Evolutionary conservation across 306 rosid species (phyloP).

Genomic region (Lathyrus sativus): DNA sequence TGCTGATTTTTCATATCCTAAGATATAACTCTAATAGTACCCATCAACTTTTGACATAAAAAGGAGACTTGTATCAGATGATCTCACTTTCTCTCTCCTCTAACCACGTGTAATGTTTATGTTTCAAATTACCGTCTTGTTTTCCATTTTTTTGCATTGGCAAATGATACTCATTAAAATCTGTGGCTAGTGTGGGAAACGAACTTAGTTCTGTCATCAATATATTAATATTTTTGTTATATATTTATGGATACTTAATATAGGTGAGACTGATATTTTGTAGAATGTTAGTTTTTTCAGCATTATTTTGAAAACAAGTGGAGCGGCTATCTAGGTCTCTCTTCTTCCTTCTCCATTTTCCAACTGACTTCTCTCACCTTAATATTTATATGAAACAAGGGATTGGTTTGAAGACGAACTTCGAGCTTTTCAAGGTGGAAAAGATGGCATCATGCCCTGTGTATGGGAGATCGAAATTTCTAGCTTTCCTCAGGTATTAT

Average conservation of each 20-base stretch:
- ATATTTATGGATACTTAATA: background rate
- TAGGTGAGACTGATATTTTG: constrained; percentile 19
- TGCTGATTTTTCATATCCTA: too few species aligned
- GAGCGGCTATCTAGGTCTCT: constrained; percentile 3
- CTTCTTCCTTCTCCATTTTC: constrained; percentile 24
- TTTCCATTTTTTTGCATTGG: constrained; percentile 2
- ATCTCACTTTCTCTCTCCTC: constrained; percentile 12
- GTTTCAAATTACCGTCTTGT: constrained; percentile 7
- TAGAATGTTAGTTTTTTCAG: constrained; percentile 15
- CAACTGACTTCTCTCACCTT: constrained; percentile 28
- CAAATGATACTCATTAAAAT: constrained; percentile 2
- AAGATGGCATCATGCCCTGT: constrained; percentile 85
- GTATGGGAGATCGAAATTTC: constrained; percentile 89
- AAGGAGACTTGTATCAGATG: background rate
- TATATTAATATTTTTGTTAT: constrained; percentile 20
- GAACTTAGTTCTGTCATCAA: constrained; percentile 17
- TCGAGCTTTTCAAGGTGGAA: constrained; percentile 96
- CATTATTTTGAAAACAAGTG: constrained; percentile 26
- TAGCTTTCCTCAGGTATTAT: constrained; percentile 86
- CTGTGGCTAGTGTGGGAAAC: constrained; percentile 12
- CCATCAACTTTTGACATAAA: background rate
- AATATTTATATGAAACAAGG: constrained; percentile 51
- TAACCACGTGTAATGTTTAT: constrained; percentile 5
- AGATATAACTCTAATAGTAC: too few species aligned
- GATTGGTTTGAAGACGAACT: constrained; percentile 99